Conservation (phyloP, 306 rosid genomes). For the Ormosia semicastrata region DNA sequence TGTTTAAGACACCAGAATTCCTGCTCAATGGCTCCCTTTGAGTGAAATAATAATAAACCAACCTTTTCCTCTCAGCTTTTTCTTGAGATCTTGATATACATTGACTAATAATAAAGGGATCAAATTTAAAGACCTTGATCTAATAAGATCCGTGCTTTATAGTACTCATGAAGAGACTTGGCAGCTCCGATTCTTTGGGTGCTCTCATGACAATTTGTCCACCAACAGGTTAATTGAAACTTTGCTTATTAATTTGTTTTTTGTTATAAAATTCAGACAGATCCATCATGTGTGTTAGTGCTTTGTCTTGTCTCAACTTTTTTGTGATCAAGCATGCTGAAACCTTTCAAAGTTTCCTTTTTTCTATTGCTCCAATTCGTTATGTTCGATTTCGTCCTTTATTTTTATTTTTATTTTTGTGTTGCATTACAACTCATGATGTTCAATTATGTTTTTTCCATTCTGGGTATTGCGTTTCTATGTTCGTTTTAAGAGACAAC, state of each 20-base stretch:
- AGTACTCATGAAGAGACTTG: conserved; percentile 70
- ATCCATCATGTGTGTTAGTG: conserved; percentile 14
- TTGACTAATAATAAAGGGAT: conserved; percentile 10
- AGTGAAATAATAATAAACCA: conserved; percentile 18
- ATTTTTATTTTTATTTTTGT: background rate
- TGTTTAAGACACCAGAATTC: conserved; percentile 37
- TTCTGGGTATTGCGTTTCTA: background rate
- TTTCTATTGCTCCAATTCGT: background rate
- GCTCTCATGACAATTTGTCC: conserved; percentile 74
- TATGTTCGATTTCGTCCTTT: background rate
- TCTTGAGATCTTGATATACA: conserved; percentile 32
- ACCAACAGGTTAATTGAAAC: conserved; percentile 44
- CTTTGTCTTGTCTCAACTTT: conserved; percentile 33
- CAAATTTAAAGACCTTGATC: conserved; percentile 28
- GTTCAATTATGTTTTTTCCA: background rate
- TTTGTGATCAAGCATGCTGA: background rate
- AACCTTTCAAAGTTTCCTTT: background rate
- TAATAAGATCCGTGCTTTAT: conserved; percentile 33
- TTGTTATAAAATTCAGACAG: conserved; percentile 28
- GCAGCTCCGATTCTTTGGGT: conserved; percentile 70
- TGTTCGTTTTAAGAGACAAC: background rate
- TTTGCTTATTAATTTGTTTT: background rate
- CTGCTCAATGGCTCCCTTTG: conserved; percentile 36
- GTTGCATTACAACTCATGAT: conserved; percentile 16
- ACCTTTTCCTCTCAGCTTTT: conserved; percentile 13